Evolutionary conservation across 1,139 yeast genomes (phyloP).

Genomic region (Pichia cactophila): DNA sequence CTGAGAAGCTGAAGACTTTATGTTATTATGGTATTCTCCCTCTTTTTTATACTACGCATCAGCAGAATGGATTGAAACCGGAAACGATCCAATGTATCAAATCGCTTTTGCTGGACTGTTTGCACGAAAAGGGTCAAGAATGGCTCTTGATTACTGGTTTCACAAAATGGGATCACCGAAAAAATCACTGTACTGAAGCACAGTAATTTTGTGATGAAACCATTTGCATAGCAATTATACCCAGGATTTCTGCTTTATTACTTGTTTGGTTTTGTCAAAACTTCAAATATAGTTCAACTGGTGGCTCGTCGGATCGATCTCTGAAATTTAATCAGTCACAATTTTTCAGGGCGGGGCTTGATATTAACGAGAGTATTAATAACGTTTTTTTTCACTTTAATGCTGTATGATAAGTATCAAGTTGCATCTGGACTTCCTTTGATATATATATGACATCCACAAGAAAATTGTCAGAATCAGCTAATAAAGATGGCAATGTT

Average conservation of each 20-base stretch:
- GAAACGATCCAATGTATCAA: not conserved
- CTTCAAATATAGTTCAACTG: no score
- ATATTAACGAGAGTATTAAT: no score
- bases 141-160: not conserved
- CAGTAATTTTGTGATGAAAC: no score
- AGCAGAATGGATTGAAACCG: not conserved
- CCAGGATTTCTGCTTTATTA: no score
- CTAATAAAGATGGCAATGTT: not conserved
- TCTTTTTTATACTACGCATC: not conserved
- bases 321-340: no score
- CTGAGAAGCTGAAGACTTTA: not conserved
- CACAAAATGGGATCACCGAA: not conserved
- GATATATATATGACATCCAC: not conserved
- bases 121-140: not conserved
- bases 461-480: not conserved
- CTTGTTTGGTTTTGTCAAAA: no score
- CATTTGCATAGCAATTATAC: no score
- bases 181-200: not conserved
- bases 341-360: no score
- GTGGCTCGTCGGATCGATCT: no score
- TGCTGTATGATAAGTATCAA: no score
- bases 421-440: no score
- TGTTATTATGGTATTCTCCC: conserved; percentile 1
- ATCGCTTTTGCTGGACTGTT: not conserved
- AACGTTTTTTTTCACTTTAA: not conserved